phyloP scores from a whole-genome alignment of 2,329 filamentous ascomycete species.

The Aspergillus pseudoglaucus region DNA sequence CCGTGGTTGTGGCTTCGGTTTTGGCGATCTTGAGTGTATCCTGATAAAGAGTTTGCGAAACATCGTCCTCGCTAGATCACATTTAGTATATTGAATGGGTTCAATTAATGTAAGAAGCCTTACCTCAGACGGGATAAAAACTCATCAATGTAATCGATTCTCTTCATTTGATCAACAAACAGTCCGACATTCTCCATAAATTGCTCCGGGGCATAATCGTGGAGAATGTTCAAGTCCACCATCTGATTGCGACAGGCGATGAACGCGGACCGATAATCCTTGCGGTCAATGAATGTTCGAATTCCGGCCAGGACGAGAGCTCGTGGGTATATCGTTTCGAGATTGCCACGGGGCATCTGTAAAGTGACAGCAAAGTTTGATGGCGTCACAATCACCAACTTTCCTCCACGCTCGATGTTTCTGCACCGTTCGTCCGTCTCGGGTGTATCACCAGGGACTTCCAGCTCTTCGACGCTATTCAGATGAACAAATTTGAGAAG shows the following conservation, averaged over 20 bases:
- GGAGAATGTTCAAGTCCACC: conserved; percentile 96
- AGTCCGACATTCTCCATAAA: conserved; percentile 69
- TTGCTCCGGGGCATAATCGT: conserved; percentile 82
- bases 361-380: conserved; percentile 78
- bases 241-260: conserved; percentile 82
- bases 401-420: conserved; percentile 82
- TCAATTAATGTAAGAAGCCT: conserved; percentile 14
- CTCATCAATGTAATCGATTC: conserved; percentile 75
- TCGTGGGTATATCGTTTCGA: conserved; percentile 90
- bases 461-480: conserved; percentile 63
- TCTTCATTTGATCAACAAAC: conserved; percentile 79
- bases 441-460: conserved; percentile 79
- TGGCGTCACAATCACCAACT: conserved; percentile 81
- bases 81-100: conserved; percentile 17
- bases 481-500: conserved; percentile 92
- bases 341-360: conserved; percentile 92
- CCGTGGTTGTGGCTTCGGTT: conserved; percentile 18
- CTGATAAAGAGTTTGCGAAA: conserved; percentile 87
- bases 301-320: conserved; percentile 91
- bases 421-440: conserved; percentile 88
- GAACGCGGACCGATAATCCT: conserved; percentile 79
- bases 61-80: conserved; percentile 66
- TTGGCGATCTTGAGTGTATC: conserved; percentile 60
- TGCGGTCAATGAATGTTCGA: conserved; percentile 68
- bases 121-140: conserved; percentile 82